Conservation (phyloP, 140 eudicot genomes). For the Ambrosia hybrid region DNA sequence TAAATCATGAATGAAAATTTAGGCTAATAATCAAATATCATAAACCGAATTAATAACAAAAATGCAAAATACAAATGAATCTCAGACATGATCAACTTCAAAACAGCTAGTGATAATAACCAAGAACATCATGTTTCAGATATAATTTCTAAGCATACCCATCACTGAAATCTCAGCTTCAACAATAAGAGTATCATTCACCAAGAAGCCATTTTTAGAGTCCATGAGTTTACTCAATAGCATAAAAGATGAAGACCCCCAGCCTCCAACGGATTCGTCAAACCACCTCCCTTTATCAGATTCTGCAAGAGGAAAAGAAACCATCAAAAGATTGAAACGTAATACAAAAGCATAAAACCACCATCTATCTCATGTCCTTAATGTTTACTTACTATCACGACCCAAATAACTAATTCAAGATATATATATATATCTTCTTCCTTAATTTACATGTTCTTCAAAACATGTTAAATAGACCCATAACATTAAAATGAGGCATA, state of each 20-base stretch:
- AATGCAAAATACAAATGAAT: neutral
- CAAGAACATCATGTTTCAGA: conserved; percentile 8
- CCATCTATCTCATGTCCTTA: neutral
- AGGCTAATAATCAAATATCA: too few species aligned
- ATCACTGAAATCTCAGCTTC: conserved; percentile 7
- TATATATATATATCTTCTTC: too few species aligned
- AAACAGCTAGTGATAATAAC: neutral
- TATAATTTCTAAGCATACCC: conserved; percentile 13
- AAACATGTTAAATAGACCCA: neutral
- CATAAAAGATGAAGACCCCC: too few species aligned
- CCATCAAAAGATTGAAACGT: neutral
- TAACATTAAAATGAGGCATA: neutral
- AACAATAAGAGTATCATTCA: neutral
- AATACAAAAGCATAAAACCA: neutral
- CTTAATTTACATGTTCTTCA: too few species aligned
- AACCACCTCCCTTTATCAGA: conserved; percentile 9
- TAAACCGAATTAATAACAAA: too few species aligned
- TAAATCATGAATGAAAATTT: too few species aligned
- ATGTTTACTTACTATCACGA: neutral
- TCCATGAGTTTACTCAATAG: conserved; percentile 3
- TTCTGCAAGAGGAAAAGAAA: conserved; percentile 3
- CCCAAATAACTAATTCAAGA: neutral
- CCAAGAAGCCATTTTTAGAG: neutral
- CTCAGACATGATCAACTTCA: neutral
- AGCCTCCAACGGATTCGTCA: neutral